phyloP scores from a whole-genome alignment of 768 basidiomycete species.

The Amanita rimosa region DNA sequence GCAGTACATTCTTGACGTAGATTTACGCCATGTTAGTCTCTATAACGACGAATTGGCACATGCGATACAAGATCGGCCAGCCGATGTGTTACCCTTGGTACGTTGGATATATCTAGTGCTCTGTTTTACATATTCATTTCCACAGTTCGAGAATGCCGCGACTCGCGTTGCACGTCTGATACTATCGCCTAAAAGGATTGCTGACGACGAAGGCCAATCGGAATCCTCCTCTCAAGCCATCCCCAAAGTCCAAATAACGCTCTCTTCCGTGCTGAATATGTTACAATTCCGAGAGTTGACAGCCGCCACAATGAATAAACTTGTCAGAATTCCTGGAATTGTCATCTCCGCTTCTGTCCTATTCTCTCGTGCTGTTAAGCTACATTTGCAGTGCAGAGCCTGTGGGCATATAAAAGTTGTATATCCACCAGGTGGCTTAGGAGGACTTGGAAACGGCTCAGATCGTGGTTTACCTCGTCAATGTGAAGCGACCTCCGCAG shows the following conservation, averaged over 20 bases:
- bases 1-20: constrained; percentile 78
- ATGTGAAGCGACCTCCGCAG: constrained; percentile 72
- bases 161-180: constrained; percentile 76
- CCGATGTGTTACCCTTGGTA: constrained; percentile 82
- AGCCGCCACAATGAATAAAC: constrained; percentile 89
- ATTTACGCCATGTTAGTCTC: constrained; percentile 65
- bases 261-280: constrained; percentile 86
- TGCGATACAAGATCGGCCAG: constrained; percentile 79
- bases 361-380: constrained; percentile 84
- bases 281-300: constrained; percentile 90
- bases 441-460: constrained; percentile 79
- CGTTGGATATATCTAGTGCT: constrained; percentile 13
- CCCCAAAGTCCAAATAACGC: constrained; percentile 72
- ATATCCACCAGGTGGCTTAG: constrained; percentile 67
- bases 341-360: constrained; percentile 95
- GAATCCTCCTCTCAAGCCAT: constrained; percentile 30
- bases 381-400: constrained; percentile 87
- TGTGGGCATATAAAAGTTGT: constrained; percentile 76
- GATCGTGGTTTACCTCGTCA: constrained; percentile 78
- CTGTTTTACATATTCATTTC: neutral
- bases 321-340: constrained; percentile 95
- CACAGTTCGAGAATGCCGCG: constrained; percentile 88
- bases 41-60: constrained; percentile 95
- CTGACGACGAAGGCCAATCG: constrained; percentile 22
- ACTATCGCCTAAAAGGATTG: constrained; percentile 45